Conservation (phyloP, 2,329 filamentous ascomycete genomes). For the Ceratocystis smalleyi region DNA sequence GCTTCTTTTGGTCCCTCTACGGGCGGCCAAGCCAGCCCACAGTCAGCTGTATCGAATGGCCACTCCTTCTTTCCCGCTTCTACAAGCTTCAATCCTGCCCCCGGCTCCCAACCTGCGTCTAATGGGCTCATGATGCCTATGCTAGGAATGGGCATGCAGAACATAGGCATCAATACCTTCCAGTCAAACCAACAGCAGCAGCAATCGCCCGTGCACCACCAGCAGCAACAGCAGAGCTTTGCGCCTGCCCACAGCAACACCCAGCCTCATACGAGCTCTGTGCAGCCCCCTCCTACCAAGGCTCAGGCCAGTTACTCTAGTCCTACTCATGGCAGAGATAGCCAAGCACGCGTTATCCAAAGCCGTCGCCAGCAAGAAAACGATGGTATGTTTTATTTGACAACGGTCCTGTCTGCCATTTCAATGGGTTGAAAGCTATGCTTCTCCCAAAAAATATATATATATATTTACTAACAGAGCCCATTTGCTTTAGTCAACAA, state of each 20-base stretch:
- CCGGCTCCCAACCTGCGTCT: slow-evolving; percentile 18
- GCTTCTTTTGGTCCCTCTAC: slow-evolving; percentile 57
- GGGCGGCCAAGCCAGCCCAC: slow-evolving; percentile 14
- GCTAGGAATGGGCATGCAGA: slow-evolving; percentile 49
- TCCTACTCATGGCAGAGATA: slow-evolving; percentile 46
- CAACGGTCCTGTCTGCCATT: neutral
- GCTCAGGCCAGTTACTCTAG: slow-evolving; percentile 9
- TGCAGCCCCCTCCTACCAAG: slow-evolving; percentile 4
- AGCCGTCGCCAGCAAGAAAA: slow-evolving; percentile 59
- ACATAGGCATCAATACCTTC: slow-evolving; percentile 29
- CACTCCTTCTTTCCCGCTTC: slow-evolving; percentile 23
- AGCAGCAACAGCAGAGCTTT: slow-evolving; percentile 1
- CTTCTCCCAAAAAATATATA: neutral
- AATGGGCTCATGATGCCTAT: slow-evolving; percentile 33
- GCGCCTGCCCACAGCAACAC: neutral
- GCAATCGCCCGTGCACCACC: slow-evolving; percentile 19
- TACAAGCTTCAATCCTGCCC: slow-evolving; percentile 22
- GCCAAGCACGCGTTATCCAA: slow-evolving; percentile 59
- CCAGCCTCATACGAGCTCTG: neutral
- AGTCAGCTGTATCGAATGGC: slow-evolving; percentile 19
- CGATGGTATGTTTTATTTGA: slow-evolving; percentile 39
- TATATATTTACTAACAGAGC: slow-evolving; percentile 2
- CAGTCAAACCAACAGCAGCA: slow-evolving; percentile 19
- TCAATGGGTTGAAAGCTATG: neutral
- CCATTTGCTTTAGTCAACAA: slow-evolving; percentile 40